Base-by-base conservation (phyloP, 2,329 filamentous ascomycete genomes). In the Aspergillus ibericus region DNA sequence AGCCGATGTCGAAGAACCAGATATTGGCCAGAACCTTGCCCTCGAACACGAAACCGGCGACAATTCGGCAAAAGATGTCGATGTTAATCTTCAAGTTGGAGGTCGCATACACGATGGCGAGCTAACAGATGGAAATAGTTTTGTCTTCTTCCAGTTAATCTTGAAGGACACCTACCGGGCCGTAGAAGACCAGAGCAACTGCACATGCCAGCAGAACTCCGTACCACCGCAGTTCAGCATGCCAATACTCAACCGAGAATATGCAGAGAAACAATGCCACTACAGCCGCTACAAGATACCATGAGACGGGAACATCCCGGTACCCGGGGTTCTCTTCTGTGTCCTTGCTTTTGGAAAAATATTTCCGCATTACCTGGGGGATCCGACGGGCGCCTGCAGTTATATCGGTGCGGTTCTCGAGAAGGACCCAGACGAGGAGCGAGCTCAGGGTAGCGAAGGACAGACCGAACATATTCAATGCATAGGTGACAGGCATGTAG, bases 391-490 rank as follows among this genome's bases (percentile, higher is more conserved):
- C 48, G 20, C 56, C 63, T 20, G 56, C 56, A 1, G 56, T 56
- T 36, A 69, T 59, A 7, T 63, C 55, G n/a, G 62, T 40, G 7
- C 65, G 59, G 18, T 66, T 64, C 50, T 70, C 67, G 16, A 70
- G 59, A 4, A 59, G 9, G 0, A 64, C 58, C 68, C 68, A 70
- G 25, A 71, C 63, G n/a, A 71, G 59, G 1, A 71, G 82, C 6
- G 85, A 81, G 1, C 82, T 79, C n/a, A 88, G 81, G 10, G 85
- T 83, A 6, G 87, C 86, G 66, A 88, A 88, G 0, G 83, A 84
- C 10, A 88, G 72, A 1, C 85, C 86, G 64, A 89, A 78, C 56
- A 66, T 69, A 46, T 69, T 70, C 44, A 70, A 29, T 8, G 65
- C 66, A 36, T 69, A 70, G 7, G 65, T 66, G 4, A 70, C 59